These are phyloP conservation scores for Neoscytalidium dimidiatum DNA, from an alignment of 2,329 filamentous ascomycete genomes.

Conservation along the genomic window DNA sequence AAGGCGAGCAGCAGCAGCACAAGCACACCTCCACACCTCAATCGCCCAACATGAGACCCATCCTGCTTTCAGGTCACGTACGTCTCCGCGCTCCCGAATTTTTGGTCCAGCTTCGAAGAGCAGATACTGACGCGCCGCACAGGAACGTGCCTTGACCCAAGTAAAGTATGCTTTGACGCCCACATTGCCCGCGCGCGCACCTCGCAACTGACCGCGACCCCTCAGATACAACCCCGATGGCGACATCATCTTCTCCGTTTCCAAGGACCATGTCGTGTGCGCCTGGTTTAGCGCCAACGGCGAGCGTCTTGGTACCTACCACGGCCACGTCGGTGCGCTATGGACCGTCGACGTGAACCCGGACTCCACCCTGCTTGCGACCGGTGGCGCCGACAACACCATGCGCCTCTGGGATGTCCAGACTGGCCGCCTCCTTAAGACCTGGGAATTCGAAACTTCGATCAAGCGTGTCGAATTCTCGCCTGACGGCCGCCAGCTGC, in stretches of 20 bases:
- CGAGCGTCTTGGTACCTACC: slow-evolving; percentile 94
- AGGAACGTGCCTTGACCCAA: slow-evolving; percentile 92
- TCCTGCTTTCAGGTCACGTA: slow-evolving; percentile 91
- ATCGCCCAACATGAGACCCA: slow-evolving; percentile 75
- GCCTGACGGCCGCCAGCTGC: slow-evolving; percentile 84
- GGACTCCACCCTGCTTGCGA: slow-evolving; percentile 86
- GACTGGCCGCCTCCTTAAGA: slow-evolving; percentile 90
- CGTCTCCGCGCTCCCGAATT: slow-evolving; percentile 25
- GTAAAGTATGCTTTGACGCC: slow-evolving; percentile 67
- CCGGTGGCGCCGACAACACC: slow-evolving; percentile 96
- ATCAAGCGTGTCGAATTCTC: slow-evolving; percentile 98
- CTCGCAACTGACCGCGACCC: background rate
- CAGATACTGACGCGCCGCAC: slow-evolving; percentile 30
- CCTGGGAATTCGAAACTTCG: slow-evolving; percentile 95
- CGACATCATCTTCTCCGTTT: slow-evolving; percentile 92
- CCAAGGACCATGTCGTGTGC: slow-evolving; percentile 96
- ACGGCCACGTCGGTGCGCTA: slow-evolving; percentile 94
- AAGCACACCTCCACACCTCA: slow-evolving; percentile 16
- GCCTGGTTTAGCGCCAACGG: slow-evolving; percentile 98
- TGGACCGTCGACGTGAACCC: slow-evolving; percentile 98
- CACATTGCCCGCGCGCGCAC: background rate
- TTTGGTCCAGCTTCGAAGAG: background rate
- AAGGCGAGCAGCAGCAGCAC: slow-evolving; percentile 12
- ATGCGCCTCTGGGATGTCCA: slow-evolving; percentile 96
- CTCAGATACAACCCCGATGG: slow-evolving; percentile 65